These are phyloP conservation scores for Boletus sp. DNA, from an alignment of 768 basidiomycete species.

Conservation along the genomic window DNA sequence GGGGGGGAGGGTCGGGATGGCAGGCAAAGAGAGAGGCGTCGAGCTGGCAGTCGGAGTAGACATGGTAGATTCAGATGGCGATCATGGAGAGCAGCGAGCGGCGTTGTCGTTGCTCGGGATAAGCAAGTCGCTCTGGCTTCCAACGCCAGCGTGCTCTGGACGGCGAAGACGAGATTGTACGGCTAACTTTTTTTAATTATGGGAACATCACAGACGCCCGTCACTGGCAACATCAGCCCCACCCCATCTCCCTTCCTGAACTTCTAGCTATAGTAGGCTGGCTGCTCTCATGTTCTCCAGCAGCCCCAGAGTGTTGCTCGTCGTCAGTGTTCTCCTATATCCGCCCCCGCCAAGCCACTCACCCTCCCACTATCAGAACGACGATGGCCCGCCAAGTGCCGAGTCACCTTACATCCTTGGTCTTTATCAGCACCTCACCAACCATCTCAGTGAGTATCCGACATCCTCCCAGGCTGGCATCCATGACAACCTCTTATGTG, in stretches of 20 bases:
- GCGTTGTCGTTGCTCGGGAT: constrained; percentile 1
- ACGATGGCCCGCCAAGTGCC: constrained; percentile 74
- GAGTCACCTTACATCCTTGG: constrained; percentile 78
- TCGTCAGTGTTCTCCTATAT: constrained; percentile 33
- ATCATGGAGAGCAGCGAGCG: constrained; percentile 12
- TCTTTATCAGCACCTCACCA: constrained; percentile 58
- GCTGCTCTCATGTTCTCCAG: constrained; percentile 6
- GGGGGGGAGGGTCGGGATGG: constrained; percentile 43
- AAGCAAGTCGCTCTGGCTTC: background rate
- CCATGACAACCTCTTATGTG: constrained; percentile 11
- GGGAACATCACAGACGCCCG: constrained; percentile 19
- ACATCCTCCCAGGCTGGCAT: background rate
- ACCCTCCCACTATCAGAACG: constrained; percentile 50
- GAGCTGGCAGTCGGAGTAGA: constrained; percentile 11
- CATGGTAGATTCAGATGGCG: constrained; percentile 21
- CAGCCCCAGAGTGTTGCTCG: constrained; percentile 38
- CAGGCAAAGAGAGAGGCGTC: constrained; percentile 28
- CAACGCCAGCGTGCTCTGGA: constrained; percentile 4
- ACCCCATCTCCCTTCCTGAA: background rate
- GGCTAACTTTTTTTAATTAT: constrained; percentile 17
- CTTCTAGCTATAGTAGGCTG: background rate
- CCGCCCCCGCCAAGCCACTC: background rate
- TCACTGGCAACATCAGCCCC: background rate
- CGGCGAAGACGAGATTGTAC: constrained; percentile 4
- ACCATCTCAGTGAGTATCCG: constrained; percentile 49